Conservation (phyloP, 2,329 filamentous ascomycete species). For the Penicillium decumbens region DNA sequence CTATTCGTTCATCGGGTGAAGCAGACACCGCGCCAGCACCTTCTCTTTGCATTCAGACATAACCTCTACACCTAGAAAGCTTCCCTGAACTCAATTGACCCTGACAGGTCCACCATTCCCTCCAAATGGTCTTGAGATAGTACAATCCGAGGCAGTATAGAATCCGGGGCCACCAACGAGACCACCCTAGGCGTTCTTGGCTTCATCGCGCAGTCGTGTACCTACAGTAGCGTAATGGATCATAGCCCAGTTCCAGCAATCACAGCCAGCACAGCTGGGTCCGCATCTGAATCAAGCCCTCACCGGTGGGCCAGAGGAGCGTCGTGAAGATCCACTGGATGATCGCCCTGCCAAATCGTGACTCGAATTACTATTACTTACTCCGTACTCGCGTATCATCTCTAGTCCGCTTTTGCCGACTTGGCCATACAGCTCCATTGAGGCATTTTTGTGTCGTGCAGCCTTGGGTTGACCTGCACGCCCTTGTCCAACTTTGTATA, state of each 20-base stretch:
- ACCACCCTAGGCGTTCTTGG: constrained; percentile 14
- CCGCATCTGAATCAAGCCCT: constrained; percentile 22
- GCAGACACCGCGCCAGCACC: background rate
- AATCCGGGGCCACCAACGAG: background rate
- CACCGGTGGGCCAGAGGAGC: constrained; percentile 25
- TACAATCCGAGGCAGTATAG: background rate
- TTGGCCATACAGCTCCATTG: background rate
- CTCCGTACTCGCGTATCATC: background rate
- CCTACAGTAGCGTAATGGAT: constrained; percentile 32
- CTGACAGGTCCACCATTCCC: background rate
- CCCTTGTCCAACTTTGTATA: background rate
- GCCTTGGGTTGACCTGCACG: background rate
- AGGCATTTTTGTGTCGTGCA: background rate
- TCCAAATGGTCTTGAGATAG: background rate
- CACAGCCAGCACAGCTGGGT: constrained; percentile 16
- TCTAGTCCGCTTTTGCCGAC: background rate
- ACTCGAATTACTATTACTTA: constrained; percentile 7
- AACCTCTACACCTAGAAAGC: background rate
- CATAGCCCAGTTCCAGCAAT: constrained; percentile 18
- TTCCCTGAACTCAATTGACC: constrained; percentile 2
- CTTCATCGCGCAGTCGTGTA: constrained; percentile 25
- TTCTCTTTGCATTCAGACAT: background rate
- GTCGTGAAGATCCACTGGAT: constrained; percentile 25
- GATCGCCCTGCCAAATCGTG: constrained; percentile 32
- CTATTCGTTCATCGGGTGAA: constrained; percentile 6